A percentile compares a stretch with the other conserved stretches of the same genome.
Evolutionary conservation across 2,329 filamentous ascomycete species (phyloP).

Genomic region (Byssothecium circinans): DNA sequence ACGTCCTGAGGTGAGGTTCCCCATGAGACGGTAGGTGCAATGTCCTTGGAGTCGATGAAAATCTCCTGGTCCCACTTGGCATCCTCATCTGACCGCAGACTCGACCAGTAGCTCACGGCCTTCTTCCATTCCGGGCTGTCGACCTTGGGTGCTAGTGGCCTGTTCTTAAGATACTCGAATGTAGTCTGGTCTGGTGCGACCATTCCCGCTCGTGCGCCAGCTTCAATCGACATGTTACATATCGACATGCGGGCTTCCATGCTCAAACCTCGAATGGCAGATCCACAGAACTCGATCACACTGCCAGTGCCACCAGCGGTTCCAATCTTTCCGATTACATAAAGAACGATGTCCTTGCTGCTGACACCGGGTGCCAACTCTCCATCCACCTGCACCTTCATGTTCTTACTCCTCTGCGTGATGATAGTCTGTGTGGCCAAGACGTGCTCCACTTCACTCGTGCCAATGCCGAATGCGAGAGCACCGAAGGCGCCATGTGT

Average conservation of each 20-base stretch:
- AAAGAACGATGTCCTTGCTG: slow-evolving; percentile 92
- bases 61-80: slow-evolving; percentile 90
- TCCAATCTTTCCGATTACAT: slow-evolving; percentile 91
- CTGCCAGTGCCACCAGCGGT: slow-evolving; percentile 92
- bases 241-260: slow-evolving; percentile 99
- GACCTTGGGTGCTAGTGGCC: slow-evolving; percentile 81
- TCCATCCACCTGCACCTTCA: slow-evolving; percentile 94
- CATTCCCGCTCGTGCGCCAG: slow-evolving; percentile 92
- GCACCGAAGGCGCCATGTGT: slow-evolving; percentile 96
- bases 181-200: slow-evolving; percentile 92
- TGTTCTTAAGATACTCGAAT: slow-evolving; percentile 91
- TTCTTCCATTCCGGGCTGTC: slow-evolving; percentile 88
- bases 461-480: slow-evolving; percentile 95
- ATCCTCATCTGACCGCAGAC: slow-evolving; percentile 79
- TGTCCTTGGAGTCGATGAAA: slow-evolving; percentile 88
- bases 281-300: slow-evolving; percentile 97
- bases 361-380: slow-evolving; percentile 87
- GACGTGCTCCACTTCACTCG: slow-evolving; percentile 97
- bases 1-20: slow-evolving; percentile 96
- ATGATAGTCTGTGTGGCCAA: slow-evolving; percentile 94
- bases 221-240: slow-evolving; percentile 99
- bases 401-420: slow-evolving; percentile 96
- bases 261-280: slow-evolving; percentile 82
- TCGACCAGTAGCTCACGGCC: slow-evolving; percentile 85
- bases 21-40: slow-evolving; percentile 92